Conservation (phyloP, 352 stramenopile species). For the Ophiocytium majus region DNA sequence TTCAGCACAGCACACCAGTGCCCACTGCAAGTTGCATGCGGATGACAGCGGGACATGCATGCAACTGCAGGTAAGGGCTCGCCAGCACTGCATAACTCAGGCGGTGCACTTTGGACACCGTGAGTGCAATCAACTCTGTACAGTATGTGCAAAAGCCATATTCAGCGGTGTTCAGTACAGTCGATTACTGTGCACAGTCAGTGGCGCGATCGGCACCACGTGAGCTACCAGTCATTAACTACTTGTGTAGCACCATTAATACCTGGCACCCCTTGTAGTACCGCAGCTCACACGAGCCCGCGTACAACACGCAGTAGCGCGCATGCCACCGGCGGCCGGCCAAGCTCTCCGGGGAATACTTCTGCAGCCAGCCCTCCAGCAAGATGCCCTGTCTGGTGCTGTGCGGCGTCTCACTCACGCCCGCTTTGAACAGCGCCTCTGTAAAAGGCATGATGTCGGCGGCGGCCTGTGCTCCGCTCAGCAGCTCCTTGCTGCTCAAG, state of each 20-base stretch:
- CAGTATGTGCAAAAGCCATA: too few relatives aligned
- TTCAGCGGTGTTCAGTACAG: too few relatives aligned
- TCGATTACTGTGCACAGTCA: too few relatives aligned
- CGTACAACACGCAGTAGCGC: constrained; percentile 54
- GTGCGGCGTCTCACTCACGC: constrained; percentile 43
- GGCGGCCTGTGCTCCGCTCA: constrained; percentile 20
- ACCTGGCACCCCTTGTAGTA: constrained; percentile 39
- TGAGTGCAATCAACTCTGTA: too few relatives aligned
- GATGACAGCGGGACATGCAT: too few relatives aligned
- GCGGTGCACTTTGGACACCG: too few relatives aligned
- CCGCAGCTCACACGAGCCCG: constrained; percentile 42
- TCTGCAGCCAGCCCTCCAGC: constrained; percentile 48
- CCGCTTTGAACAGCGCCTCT: constrained; percentile 48
- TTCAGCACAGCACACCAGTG: too few relatives aligned
- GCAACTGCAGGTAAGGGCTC: too few relatives aligned
- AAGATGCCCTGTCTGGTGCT: constrained; percentile 53
- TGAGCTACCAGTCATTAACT: too few relatives aligned
- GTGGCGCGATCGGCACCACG: too few relatives aligned
- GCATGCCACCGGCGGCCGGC: constrained; percentile 41
- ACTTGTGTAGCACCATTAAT: too few relatives aligned
- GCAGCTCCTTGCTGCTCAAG: constrained; percentile 2
- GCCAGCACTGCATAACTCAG: neutral
- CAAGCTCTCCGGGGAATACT: constrained; percentile 46
- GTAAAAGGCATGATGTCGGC: constrained; percentile 47
- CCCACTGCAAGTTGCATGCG: too few relatives aligned